Evolutionary conservation across 2,329 filamentous ascomycete species (phyloP).

Genomic region (Chalara sp.): DNA sequence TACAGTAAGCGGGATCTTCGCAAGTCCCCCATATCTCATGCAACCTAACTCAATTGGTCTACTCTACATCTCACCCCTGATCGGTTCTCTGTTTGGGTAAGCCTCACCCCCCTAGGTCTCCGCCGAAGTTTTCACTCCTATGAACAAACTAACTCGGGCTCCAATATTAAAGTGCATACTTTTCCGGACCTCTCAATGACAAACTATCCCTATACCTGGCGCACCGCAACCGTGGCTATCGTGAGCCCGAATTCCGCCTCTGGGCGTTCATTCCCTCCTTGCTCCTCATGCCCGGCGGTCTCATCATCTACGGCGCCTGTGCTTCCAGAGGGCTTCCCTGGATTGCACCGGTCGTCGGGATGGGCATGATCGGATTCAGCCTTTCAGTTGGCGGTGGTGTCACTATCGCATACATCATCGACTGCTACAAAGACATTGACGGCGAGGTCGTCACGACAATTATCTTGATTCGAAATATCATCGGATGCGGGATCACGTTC

Average conservation of each 20-base stretch:
- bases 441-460: slow-evolving; percentile 42
- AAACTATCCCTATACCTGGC: slow-evolving; percentile 14
- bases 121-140: neutral
- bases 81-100: slow-evolving; percentile 28
- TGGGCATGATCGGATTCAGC: neutral
- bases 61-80: slow-evolving; percentile 32
- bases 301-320: slow-evolving; percentile 1
- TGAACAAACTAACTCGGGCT: neutral
- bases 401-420: neutral
- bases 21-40: slow-evolving; percentile 33
- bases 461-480: slow-evolving; percentile 39
- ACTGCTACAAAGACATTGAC: slow-evolving; percentile 37
- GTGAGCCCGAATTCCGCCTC: slow-evolving; percentile 3
- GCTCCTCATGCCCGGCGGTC: neutral
- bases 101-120: neutral
- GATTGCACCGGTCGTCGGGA: neutral
- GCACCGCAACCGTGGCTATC: neutral
- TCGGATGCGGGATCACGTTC: slow-evolving; percentile 43
- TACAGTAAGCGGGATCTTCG: slow-evolving; percentile 29
- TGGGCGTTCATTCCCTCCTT: slow-evolving; percentile 1
- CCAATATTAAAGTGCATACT: slow-evolving; percentile 13
- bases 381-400: neutral
- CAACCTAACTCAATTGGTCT: slow-evolving; percentile 29
- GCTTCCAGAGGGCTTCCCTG: neutral
- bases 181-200: slow-evolving; percentile 30